Base-by-base conservation (phyloP, 1,284 basidiomycete genomes). In the Boletus semigastroideus region DNA sequence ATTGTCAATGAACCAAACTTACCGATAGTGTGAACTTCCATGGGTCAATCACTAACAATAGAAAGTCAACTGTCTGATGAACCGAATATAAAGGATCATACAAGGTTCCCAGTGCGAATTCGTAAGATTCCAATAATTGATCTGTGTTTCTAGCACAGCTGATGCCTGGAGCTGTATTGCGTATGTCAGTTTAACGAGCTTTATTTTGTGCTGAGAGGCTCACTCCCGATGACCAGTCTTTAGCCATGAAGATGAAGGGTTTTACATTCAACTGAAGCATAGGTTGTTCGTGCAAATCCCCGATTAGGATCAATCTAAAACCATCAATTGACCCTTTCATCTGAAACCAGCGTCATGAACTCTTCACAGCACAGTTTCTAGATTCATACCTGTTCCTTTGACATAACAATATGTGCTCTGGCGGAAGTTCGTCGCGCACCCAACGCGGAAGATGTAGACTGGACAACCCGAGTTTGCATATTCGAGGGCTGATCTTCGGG, bases 51-150 rank as follows among this genome's bases (percentile, higher is more conserved):
- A 99, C 87, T 90, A 52, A 14, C 14, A 36, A 46, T 3, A 22
- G 11, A 40, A 17, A 49, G 22, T 59, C 33, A 51, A 43, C 19
- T 20, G 9, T 10, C 30, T 42, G 40, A 42, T 48, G 36, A 39
- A 19, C 13, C 17, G 34, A 34, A 42, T 31, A 42, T 13, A 17
- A 38, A 17, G 11, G 72, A 47, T 33, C 83, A 57, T 64, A 88
- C 86, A 74, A n/a, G 98, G 97, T 72, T 99, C 97, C 93, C 97
- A 99, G 66, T 99, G 94, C 43, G 97, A 99, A 66, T 98, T 96
- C 27, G 90, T 88, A 49, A 99, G 74, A 72, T 99, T 99, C 91
- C 94, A 99, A 68, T 97, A 99, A 59, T 89, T 94, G 67, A 98
- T 89, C 49, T 88, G 85, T 3, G 85, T 86, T 17, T 86, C 86